Base-by-base conservation (phyloP, 352 stramenopile genomes). In the Phytophthora pini region DNA sequence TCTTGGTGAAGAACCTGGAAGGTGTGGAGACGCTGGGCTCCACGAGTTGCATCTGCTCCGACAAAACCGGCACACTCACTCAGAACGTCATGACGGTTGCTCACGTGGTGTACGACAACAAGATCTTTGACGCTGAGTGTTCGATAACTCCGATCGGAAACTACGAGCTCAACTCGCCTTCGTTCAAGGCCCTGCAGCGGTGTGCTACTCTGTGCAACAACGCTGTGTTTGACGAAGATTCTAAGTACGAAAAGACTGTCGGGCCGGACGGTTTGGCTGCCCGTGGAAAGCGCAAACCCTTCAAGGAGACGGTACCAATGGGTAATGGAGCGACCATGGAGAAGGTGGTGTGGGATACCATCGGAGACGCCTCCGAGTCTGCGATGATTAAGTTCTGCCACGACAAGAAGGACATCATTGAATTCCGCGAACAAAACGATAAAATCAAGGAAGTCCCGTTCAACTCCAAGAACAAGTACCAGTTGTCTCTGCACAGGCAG, bases 1-100 rank as follows among this genome's bases (percentile, higher is more conserved):
- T 98, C 54, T 73, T 98, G 13, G 93, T 98, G n/a, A 98, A 98
- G 80, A 97, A 97, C 59, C 75, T 98, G 27, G 86, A 98, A 62
- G 87, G 85, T 48, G 89, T 98, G 12, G 92, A 98, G 74, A 98
- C 92, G 9, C 74, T 98, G 6, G 94, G 93, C 7, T 97, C 88
- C 4, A 98, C 90, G 3, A 96, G 82, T 20, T 95, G 84, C 63
- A 98, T 99, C 65, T 76, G 66, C 58, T 79, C 89, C n/a, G 96
- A 99, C 70, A 98, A 98, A 79, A 98, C 94, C 1, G 94, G 94
- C 15, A 98, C 95, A 49, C 76, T 98, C 13, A 98, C 95, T 17
- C 79, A 94, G 47, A 98, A 98, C 66, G 84, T 97, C 61, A 98
- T 98, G 95, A 98, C 93, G 11, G 92, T 98, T 15, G 89, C 92